A percentile compares a stretch with the other conserved stretches of the same genome.
Evolutionary conservation across 2,329 filamentous ascomycete genomes (phyloP).

Genomic region (Botrytis deweyae): DNA sequence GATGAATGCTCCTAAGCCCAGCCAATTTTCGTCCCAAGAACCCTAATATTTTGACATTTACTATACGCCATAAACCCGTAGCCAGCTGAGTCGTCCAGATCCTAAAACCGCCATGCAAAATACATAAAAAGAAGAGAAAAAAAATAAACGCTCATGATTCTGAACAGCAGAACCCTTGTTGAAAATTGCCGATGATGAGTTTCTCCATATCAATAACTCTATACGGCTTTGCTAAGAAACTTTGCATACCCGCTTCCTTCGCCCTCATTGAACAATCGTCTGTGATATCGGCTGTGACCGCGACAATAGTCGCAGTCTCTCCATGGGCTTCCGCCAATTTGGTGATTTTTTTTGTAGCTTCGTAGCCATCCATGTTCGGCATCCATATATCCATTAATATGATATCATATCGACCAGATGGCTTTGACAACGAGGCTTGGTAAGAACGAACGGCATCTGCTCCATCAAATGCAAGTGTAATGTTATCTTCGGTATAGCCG

Average conservation of each 20-base stretch:
- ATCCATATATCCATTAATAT: slow-evolving; percentile 77
- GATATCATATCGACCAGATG: slow-evolving; percentile 52
- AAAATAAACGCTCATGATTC: slow-evolving; percentile 6
- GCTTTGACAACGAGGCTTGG: slow-evolving; percentile 43
- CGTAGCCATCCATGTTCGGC: slow-evolving; percentile 69
- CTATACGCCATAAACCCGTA: slow-evolving; percentile 4
- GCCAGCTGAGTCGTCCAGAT: neutral
- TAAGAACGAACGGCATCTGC: slow-evolving; percentile 65
- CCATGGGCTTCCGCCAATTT: slow-evolving; percentile 31
- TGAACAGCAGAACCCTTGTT: slow-evolving; percentile 13
- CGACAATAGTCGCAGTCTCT: slow-evolving; percentile 45
- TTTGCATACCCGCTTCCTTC: slow-evolving; percentile 53
- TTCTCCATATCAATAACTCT: slow-evolving; percentile 53
- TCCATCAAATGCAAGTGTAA: slow-evolving; percentile 67
- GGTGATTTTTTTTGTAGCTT: slow-evolving; percentile 64
- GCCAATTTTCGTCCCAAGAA: neutral
- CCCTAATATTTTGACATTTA: neutral
- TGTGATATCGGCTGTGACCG: slow-evolving; percentile 57
- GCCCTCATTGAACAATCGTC: slow-evolving; percentile 50
- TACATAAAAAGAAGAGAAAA: slow-evolving; percentile 1
- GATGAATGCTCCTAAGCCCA: slow-evolving; percentile 1
- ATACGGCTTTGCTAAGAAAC: slow-evolving; percentile 57
- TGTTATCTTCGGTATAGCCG: slow-evolving; percentile 54
- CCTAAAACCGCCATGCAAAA: slow-evolving; percentile 1
- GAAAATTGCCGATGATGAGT: slow-evolving; percentile 44